Base-by-base conservation (phyloP, 345 rosid species). In the Punica granatum region DNA sequence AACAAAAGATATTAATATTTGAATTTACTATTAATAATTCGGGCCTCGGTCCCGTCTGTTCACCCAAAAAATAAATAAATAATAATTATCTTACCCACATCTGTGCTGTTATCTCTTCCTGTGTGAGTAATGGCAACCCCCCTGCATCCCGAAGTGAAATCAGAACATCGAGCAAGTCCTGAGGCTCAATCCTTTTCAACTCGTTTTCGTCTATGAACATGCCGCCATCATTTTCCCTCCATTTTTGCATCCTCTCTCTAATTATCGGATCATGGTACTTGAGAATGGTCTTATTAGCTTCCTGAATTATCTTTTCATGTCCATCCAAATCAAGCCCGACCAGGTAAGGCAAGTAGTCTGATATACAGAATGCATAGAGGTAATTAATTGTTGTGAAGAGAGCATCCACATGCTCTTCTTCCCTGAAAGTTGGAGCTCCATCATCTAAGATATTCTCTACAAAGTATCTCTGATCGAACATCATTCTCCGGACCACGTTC, bases 201-300 rank as follows among this genome's bases (percentile, higher is more conserved):
- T 56, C 7, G 19, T 14, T 56, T 12, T 28, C 61, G 6, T 14
- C 33, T 28, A 33, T 28, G 28, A 56, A 56, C 26, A 13, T 32
- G 26, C 2, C 19, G 30, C 69, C 69, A 3, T 72, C 60, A 63
- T 63, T 32, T 11, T 37, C 33, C 44, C 43, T 73, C 76, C 83
- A 66, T 33, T 56, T 64, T 23, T 31, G 13, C 34, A 89, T 73
- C 76, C 90, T 83, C 65, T 80, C 72, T 2, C 83, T 79, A 1
- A 85, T 77, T 1, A 87, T 67, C 5, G 89, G 80, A 62, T 84
- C 77, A 14, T 87, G 87, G 35, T 76, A 84, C 67, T 82, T 82
- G 21, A 69, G 73, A 0, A 87, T 34, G 11, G 53, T 72, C 25
- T 25, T 25, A 23, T 58, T 67, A 11, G 73, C 80, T 8, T 69